Conservation (phyloP, 352 stramenopile species). For the Phytophthora pistaciae region DNA sequence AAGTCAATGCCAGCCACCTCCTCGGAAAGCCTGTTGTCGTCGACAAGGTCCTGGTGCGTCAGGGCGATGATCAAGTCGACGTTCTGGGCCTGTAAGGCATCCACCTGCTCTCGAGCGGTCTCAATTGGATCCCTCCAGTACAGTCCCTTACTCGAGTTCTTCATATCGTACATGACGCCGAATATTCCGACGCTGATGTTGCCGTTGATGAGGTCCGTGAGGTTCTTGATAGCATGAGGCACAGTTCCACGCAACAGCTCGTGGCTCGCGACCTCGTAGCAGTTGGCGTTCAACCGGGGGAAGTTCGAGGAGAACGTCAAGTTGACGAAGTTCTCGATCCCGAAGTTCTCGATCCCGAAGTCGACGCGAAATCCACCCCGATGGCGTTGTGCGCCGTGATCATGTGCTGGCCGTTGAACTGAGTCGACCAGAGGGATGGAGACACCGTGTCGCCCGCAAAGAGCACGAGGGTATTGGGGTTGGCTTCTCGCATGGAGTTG, state of each 20-base stretch:
- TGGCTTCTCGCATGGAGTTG: constrained; percentile 60
- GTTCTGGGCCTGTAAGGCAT: constrained; percentile 41
- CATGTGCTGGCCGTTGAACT: constrained; percentile 87
- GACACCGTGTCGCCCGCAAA: constrained; percentile 85
- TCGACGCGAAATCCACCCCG: constrained; percentile 75
- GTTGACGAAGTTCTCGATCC: constrained; percentile 81
- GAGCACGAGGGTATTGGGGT: constrained; percentile 78
- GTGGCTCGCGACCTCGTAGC: constrained; percentile 56
- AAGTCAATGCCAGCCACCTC: constrained; percentile 70
- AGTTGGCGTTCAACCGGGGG: constrained; percentile 81
- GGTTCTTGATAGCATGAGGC: constrained; percentile 55
- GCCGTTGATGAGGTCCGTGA: constrained; percentile 50
- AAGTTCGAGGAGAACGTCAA: constrained; percentile 66
- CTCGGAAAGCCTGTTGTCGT: constrained; percentile 77
- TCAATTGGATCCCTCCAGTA: constrained; percentile 76
- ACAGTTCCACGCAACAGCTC: constrained; percentile 63
- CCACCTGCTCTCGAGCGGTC: constrained; percentile 60
- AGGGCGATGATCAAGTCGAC: constrained; percentile 83
- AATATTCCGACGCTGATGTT: constrained; percentile 72
- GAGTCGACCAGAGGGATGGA: constrained; percentile 80
- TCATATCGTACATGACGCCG: constrained; percentile 85
- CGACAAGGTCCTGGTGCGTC: constrained; percentile 72
- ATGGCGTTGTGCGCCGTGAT: constrained; percentile 79
- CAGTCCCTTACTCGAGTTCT: constrained; percentile 64
- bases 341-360: constrained; percentile 86